Percentiles rank a stretch among this genome's conserved stretches.
These are phyloP conservation scores for Exsudoporus floridanus DNA, from an alignment of 1,284 basidiomycete genomes.

Conservation along the genomic window DNA sequence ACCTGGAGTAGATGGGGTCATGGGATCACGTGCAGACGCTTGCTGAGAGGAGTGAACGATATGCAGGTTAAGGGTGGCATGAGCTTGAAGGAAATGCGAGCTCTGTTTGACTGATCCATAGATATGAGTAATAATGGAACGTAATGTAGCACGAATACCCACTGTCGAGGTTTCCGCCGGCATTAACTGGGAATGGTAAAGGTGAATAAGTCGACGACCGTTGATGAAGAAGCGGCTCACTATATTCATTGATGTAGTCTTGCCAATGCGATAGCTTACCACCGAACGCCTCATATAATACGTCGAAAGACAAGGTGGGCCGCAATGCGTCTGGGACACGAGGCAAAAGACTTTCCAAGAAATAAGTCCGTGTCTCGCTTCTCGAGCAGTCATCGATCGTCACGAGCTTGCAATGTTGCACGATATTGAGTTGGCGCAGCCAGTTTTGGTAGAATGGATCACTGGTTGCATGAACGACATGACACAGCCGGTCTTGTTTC, in stretches of 20 bases:
- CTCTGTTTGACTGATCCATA: conserved; percentile 59
- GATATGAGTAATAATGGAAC: conserved; percentile 5
- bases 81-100: conserved; percentile 76
- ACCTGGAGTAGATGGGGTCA: conserved; percentile 36
- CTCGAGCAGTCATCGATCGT: conserved; percentile 78
- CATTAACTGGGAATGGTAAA: conserved; percentile 28
- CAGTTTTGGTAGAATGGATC: conserved; percentile 84
- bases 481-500: conserved; percentile 79
- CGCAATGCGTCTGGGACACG: conserved; percentile 59
- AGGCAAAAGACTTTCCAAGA: conserved; percentile 59
- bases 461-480: conserved; percentile 80
- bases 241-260: conserved; percentile 72
- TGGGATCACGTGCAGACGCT: conserved; percentile 31
- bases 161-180: conserved; percentile 36
- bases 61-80: conserved; percentile 69
- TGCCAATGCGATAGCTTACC: conserved; percentile 80
- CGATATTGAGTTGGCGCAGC: conserved; percentile 71
- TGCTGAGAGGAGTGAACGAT: conserved; percentile 72
- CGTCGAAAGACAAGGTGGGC: conserved; percentile 61
- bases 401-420: conserved; percentile 81
- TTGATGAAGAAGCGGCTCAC: conserved; percentile 40
- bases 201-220: conserved; percentile 4
- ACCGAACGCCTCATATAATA: conserved; percentile 73
- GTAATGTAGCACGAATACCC: conserved; percentile 7
- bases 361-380: conserved; percentile 64